A percentile compares a stretch with the other conserved stretches of the same genome.
phyloP scores from a whole-genome alignment of 805 yeast genomes.

The Candida montana region DNA sequence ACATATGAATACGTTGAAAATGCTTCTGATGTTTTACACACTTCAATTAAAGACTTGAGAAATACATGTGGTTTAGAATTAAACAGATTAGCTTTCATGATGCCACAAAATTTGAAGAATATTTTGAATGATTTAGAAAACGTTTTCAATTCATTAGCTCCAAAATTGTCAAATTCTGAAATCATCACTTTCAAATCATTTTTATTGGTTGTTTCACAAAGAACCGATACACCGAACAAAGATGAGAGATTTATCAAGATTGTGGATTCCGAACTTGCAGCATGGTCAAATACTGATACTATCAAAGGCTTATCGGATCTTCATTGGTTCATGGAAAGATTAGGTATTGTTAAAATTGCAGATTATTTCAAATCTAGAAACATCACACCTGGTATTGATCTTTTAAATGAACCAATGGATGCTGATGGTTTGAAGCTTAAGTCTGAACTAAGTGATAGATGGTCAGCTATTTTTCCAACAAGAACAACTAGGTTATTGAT shows the following conservation, averaged over 20 bases:
- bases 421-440: conserved; percentile 77
- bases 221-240: conserved; percentile 70
- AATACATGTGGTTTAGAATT: conserved; percentile 93
- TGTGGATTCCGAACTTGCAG: conserved; percentile 87
- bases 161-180: conserved; percentile 82
- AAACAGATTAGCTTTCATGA: conserved; percentile 86
- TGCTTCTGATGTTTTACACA: conserved; percentile 68
- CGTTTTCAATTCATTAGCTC: conserved; percentile 68
- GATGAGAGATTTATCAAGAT: conserved; percentile 75
- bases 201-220: conserved; percentile 82
- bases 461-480: conserved; percentile 93
- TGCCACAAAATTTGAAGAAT: conserved; percentile 84
- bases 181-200: conserved; percentile 92
- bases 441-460: conserved; percentile 74
- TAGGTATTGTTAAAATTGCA: conserved; percentile 92
- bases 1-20: conserved; percentile 73
- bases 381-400: conserved; percentile 69
- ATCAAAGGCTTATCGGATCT: conserved; percentile 84
- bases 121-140: conserved; percentile 78
- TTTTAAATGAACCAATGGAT: conserved; percentile 81
- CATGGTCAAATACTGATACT: conserved; percentile 91
- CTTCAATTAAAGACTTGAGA: conserved; percentile 78
- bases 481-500: conserved; percentile 92
- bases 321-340: conserved; percentile 97
- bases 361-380: conserved; percentile 81